phyloP scores from a whole-genome alignment of 441 rosid species.

The Adansonia madagascariensis region DNA sequence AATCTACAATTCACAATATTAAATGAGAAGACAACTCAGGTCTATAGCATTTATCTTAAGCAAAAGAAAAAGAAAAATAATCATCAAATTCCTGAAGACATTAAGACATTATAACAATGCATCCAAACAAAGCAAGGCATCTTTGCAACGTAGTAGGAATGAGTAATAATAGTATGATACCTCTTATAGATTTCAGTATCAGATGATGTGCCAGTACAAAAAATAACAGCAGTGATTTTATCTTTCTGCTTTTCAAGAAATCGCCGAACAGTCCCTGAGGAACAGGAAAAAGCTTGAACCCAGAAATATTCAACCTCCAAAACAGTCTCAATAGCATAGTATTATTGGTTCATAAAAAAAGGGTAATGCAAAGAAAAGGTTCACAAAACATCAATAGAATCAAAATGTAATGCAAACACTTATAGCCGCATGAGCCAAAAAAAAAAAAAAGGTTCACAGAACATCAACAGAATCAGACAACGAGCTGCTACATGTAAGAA shows the following conservation, averaged over 20 bases:
- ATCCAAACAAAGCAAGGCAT: slow-evolving; percentile 4
- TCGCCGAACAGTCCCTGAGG: slow-evolving; percentile 88
- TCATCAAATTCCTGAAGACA: background rate
- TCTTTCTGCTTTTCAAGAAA: slow-evolving; percentile 95
- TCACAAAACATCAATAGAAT: background rate
- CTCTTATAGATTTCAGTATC: slow-evolving; percentile 90
- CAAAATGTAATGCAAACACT: too few relatives aligned
- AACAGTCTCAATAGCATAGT: slow-evolving; percentile 19
- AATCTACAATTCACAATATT: slow-evolving; percentile 55
- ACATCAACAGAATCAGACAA: slow-evolving; percentile 4
- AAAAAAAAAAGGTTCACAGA: too few relatives aligned
- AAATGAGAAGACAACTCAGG: slow-evolving; percentile 28
- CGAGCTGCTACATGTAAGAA: slow-evolving; percentile 29
- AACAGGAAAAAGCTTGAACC: slow-evolving; percentile 29
- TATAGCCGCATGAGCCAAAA: too few relatives aligned
- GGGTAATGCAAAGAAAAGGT: background rate
- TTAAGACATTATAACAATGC: slow-evolving; percentile 17
- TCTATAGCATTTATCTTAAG: background rate
- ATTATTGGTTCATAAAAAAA: background rate
- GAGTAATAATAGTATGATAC: slow-evolving; percentile 38
- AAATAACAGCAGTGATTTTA: slow-evolving; percentile 81
- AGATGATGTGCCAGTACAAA: slow-evolving; percentile 78
- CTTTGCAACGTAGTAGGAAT: slow-evolving; percentile 19
- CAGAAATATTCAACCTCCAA: slow-evolving; percentile 1
- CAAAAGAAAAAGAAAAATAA: slow-evolving; percentile 8